A percentile compares a stretch with the other conserved stretches of the same genome.
phyloP scores from a whole-genome alignment of 257 asterid genomes.

The Jacaranda mimosifolia region DNA sequence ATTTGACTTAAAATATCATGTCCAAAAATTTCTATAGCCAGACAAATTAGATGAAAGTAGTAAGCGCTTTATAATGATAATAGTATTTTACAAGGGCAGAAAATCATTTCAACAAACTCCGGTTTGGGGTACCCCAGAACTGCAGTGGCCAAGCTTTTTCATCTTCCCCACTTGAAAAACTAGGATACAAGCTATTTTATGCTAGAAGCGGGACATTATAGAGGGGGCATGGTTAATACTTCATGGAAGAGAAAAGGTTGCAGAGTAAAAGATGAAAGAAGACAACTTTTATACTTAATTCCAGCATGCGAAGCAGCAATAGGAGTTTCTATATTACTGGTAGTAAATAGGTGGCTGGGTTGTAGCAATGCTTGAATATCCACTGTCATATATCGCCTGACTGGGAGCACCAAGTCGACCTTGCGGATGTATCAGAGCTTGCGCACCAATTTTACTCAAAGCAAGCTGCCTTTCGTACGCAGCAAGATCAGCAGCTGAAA shows the following conservation, averaged over 20 bases:
- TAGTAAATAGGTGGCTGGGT: conserved; percentile 71
- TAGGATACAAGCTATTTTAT: conserved; percentile 35
- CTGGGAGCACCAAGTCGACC: conserved; percentile 62
- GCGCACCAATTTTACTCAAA: conserved; percentile 67
- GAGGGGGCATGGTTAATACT: neutral
- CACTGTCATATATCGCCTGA: conserved; percentile 65
- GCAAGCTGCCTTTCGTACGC: conserved; percentile 73
- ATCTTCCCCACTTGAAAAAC: conserved; percentile 17
- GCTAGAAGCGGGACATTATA: conserved; percentile 27
- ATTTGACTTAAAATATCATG: too few relatives aligned
- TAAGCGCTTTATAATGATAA: neutral
- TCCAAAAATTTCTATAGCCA: neutral
- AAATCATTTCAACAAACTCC: neutral
- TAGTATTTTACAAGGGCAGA: neutral
- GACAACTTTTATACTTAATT: neutral
- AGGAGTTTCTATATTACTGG: conserved; percentile 39
- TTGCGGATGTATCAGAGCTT: conserved; percentile 70
- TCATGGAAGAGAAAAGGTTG: too few relatives aligned
- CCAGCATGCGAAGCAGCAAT: neutral
- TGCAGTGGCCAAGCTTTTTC: neutral
- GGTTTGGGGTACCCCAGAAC: neutral
- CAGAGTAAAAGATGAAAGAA: neutral
- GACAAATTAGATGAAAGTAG: neutral
- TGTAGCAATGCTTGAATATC: conserved; percentile 50
- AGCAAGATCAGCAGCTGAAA: conserved; percentile 64